Evolutionary conservation across 2,329 filamentous ascomycete genomes (phyloP), one percentile per base, ranked within the genome.

Genomic region (Pyrenophora tritici-repentis): DNA sequence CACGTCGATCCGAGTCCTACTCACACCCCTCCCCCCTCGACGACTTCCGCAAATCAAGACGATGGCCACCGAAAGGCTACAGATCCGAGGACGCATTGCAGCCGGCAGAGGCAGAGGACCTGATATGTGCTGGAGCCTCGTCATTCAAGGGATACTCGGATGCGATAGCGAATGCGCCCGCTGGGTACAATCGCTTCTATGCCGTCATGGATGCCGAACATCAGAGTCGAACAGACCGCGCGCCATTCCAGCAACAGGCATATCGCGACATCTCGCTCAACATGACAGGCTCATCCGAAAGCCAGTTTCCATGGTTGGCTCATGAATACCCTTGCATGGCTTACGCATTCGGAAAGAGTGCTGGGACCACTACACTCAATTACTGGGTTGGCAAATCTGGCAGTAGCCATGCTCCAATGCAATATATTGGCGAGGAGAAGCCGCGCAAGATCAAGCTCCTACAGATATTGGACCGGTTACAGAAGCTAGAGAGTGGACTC

Each of bases 261-360:
- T 76, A 73, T 50, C 54, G 62, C 31, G 70, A 73, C 24, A 71
- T 74, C 6, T 74, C 73, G 13, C 61, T 76, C 45, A 72, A 73
- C 34, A 62, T 75, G 59, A 68, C 66, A 12, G 72, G 61, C 9
- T 54, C 65, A 13, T 63, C 57, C n/a, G 69, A 74, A 12, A 66
- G 61, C 43, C 65, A 72, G 33, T 70, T 69, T 52, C 86, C 86
- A 2, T 90, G 86, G 88, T 83, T 87, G 55, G 86, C 87, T 1
- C 76, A 91, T 20, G 88, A 91, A 66, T 87, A 90, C 63, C 88
- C 88, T 4, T 89, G 86, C 67, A 85, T 86, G 71, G 80, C 84
- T 0, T 89, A 88, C 67, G 83, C 81, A 58, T 87, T 84, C 69
- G 88, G 88, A 10, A 76, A 77, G 42, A 78, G 83, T 17, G 84